Percentiles rank a stretch among this genome's conserved stretches.
Evolutionary conservation across 495 filamentous ascomycete genomes (phyloP).

Genomic region (Podospora tetraspora): DNA sequence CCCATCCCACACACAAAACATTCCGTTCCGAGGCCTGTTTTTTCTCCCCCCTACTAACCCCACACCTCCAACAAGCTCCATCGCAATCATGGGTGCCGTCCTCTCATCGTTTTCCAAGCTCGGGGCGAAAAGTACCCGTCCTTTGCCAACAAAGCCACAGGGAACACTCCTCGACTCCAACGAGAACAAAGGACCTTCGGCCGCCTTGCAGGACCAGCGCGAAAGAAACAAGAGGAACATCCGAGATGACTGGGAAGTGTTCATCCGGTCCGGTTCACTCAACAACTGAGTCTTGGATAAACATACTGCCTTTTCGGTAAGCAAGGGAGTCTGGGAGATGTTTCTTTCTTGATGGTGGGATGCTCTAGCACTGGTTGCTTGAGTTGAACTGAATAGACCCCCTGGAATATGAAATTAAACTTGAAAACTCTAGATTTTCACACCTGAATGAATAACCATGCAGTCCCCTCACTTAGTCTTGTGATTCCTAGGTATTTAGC

Average conservation of each 20-base stretch:
- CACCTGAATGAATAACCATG: no score
- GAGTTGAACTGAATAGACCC: no score
- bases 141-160: neutral
- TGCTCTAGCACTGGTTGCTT: no score
- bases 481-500: no score
- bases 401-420: neutral
- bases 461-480: no score
- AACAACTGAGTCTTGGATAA: neutral
- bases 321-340: no score
- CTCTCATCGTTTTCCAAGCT: neutral
- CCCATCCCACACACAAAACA: no score
- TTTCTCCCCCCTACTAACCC: no score
- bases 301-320: neutral
- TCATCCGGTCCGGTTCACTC: neutral
- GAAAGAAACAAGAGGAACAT: neutral
- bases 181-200: neutral
- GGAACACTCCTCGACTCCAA: neutral
- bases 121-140: neutral
- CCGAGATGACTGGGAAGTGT: neutral
- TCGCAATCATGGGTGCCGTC: no score
- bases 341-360: no score
- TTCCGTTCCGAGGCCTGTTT: no score
- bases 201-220: neutral
- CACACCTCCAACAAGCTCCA: no score
- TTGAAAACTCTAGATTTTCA: neutral